Percentiles rank a stretch among this genome's conserved stretches.
Conservation (phyloP, 2,329 filamentous ascomycete species). For the Ceratocystis huliohia region DNA sequence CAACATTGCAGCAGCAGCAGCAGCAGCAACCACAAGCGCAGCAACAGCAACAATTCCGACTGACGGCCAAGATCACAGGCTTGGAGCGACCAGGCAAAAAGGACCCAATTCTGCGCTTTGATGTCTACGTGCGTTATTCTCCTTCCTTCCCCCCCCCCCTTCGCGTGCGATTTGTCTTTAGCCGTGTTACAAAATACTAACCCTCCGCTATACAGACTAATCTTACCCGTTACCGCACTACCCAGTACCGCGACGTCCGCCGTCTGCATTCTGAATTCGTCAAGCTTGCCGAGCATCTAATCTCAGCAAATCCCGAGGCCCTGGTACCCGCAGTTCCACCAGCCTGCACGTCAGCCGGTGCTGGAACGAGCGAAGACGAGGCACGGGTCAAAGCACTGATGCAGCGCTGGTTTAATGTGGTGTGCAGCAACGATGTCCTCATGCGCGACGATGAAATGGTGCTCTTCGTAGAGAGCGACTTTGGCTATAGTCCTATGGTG, state of each 20-base stretch:
- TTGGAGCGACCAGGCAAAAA: constrained; percentile 89
- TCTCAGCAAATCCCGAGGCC: constrained; percentile 94
- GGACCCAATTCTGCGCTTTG: constrained; percentile 86
- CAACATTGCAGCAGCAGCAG: constrained; percentile 4
- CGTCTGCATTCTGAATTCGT: constrained; percentile 90
- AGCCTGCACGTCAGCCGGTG: constrained; percentile 85
- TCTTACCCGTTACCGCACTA: constrained; percentile 93
- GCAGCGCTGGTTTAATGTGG: constrained; percentile 89
- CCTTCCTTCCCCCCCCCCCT: not conserved
- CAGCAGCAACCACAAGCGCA: constrained; percentile 21
- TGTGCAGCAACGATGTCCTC: constrained; percentile 82
- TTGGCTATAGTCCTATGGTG: constrained; percentile 91
- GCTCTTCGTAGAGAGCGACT: constrained; percentile 97
- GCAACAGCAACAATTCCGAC: constrained; percentile 56
- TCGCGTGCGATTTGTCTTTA: not conserved
- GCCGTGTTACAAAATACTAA: not conserved
- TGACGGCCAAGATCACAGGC: constrained; percentile 89
- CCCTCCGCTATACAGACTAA: constrained; percentile 56
- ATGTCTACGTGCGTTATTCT: constrained; percentile 63
- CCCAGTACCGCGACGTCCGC: constrained; percentile 93
- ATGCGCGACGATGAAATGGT: constrained; percentile 96
- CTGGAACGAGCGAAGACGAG: constrained; percentile 94
- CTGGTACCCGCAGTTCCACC: constrained; percentile 89
- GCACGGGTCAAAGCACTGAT: constrained; percentile 73
- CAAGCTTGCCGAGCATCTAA: constrained; percentile 90